Evolutionary conservation across 768 basidiomycete genomes (phyloP).

Genomic region (Pisolithus marmoratus): DNA sequence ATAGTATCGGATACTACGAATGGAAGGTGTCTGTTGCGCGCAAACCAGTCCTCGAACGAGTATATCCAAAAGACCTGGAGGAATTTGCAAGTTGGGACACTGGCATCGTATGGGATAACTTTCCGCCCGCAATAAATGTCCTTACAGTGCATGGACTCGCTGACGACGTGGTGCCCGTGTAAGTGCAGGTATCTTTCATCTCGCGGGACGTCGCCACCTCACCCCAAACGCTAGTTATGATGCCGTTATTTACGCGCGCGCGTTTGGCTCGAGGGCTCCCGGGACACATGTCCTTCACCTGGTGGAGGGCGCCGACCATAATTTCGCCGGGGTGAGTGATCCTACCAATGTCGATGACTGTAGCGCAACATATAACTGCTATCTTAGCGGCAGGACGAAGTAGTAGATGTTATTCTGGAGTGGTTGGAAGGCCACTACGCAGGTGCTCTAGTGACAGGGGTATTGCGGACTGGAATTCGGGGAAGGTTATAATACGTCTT

Average conservation of each 20-base stretch:
- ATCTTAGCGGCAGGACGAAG: constrained; percentile 52
- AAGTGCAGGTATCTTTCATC: constrained; percentile 22
- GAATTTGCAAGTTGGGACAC: constrained; percentile 62
- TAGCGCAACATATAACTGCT: constrained; percentile 2
- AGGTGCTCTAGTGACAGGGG: constrained; percentile 50
- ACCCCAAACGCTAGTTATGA: constrained; percentile 47
- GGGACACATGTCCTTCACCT: constrained; percentile 70
- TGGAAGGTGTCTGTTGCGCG: constrained; percentile 66
- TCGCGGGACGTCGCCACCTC: background rate
- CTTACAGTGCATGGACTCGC: constrained; percentile 72
- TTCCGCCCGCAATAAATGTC: constrained; percentile 61
- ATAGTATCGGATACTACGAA: constrained; percentile 52
- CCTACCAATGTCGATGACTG: background rate
- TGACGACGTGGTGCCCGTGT: constrained; percentile 68
- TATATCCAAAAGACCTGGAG: constrained; percentile 56
- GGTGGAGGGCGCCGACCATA: constrained; percentile 75
- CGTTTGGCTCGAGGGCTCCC: constrained; percentile 47
- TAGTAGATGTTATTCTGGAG: constrained; percentile 60
- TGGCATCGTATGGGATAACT: constrained; percentile 59
- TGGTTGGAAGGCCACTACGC: constrained; percentile 54
- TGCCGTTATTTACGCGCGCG: constrained; percentile 61
- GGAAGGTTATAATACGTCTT: constrained; percentile 36
- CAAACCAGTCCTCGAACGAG: constrained; percentile 43
- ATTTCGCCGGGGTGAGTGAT: constrained; percentile 53
- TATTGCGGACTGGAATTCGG: constrained; percentile 56